Percentiles rank a stretch among this genome's conserved stretches.
Conservation (phyloP, 148 eudicot species). For the Rhododendron henanense region DNA sequence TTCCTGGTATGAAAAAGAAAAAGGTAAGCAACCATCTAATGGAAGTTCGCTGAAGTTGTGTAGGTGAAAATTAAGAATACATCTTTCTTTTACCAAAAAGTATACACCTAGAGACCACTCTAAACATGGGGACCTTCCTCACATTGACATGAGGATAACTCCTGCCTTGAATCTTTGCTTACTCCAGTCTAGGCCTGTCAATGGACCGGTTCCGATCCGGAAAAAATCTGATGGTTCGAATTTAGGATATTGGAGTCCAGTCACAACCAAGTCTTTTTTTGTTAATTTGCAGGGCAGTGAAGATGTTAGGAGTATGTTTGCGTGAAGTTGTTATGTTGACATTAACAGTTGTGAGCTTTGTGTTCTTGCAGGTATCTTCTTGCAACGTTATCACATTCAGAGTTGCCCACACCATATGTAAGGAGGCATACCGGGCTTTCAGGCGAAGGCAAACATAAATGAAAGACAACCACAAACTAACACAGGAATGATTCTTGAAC, state of each 20-base stretch:
- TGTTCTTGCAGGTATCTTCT: background rate
- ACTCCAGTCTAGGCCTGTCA: background rate
- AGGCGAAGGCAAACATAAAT: background rate
- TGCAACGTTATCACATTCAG: background rate
- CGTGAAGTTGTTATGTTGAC: background rate
- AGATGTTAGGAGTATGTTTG: background rate
- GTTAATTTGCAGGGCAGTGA: background rate
- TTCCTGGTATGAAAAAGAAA: background rate
- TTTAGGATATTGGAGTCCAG: background rate
- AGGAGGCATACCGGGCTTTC: background rate
- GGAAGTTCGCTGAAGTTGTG: background rate
- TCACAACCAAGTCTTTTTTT: background rate
- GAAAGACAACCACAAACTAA: background rate
- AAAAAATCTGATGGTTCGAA: background rate
- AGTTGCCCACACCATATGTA: background rate
- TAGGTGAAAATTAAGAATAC: background rate
- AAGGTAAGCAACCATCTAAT: background rate
- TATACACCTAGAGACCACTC: background rate
- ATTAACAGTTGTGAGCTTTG: background rate
- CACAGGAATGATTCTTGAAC: slow-evolving; percentile 3
- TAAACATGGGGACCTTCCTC: background rate
- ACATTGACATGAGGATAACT: background rate
- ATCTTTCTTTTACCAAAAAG: background rate
- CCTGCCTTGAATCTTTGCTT: background rate
- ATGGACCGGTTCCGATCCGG: background rate